These are phyloP conservation scores for Claviceps monticola DNA, from an alignment of 2,329 filamentous ascomycete species.

Conservation along the genomic window DNA sequence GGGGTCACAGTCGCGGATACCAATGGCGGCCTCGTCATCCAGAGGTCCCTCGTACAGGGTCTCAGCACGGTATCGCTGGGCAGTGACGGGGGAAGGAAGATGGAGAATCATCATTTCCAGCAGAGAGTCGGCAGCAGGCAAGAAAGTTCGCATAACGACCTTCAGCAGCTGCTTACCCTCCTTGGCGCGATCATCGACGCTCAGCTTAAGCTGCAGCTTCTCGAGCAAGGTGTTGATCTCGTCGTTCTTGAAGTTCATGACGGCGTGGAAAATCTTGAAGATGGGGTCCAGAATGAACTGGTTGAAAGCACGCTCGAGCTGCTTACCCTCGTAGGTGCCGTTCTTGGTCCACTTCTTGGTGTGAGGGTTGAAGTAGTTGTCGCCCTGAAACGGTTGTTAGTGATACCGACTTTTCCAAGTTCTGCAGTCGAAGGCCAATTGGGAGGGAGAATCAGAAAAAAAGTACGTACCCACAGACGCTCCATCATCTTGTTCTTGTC, in stretches of 20 bases:
- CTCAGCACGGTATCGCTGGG: conserved; percentile 96
- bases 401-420: no score
- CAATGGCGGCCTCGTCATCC: conserved; percentile 85
- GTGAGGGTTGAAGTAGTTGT: conserved; percentile 99
- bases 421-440: background rate
- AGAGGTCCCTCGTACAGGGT: conserved; percentile 95
- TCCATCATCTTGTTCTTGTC: conserved; percentile 99
- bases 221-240: conserved; percentile 70
- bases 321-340: conserved; percentile 69
- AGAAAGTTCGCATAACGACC: conserved; percentile 96
- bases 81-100: conserved; percentile 87
- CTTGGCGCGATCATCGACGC: conserved; percentile 73
- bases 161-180: conserved; percentile 98
- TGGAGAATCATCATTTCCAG: conserved; percentile 99
- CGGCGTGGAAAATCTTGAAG: conserved; percentile 92
- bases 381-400: conserved; percentile 39
- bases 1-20: conserved; percentile 96
- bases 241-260: conserved; percentile 99
- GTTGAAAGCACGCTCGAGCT: conserved; percentile 96
- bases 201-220: conserved; percentile 93
- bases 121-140: conserved; percentile 93
- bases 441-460: background rate
- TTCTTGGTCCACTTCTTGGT: conserved; percentile 99
- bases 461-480: conserved; percentile 74
- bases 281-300: conserved; percentile 99